Base-by-base conservation (phyloP, 176 grass and related monocot species). In the Lolium perenne region DNA sequence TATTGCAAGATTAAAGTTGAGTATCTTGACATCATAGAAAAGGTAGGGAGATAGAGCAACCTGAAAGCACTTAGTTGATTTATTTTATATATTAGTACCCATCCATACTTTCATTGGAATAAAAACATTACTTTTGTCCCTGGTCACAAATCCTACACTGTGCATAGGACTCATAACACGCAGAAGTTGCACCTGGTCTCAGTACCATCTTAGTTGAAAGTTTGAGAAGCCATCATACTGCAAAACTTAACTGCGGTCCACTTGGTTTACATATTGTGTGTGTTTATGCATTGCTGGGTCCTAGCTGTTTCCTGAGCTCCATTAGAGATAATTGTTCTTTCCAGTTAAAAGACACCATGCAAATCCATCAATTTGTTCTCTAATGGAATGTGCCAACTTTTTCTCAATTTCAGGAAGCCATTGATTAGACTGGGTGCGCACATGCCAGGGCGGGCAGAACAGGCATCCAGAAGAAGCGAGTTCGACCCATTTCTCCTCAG, bases 361-460 rank as follows among this genome's bases (percentile, higher is more conserved):
- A 55, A 57, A 12, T 59, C 41, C 20, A 89, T 86, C 71, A 69
- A 58, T 55, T 11, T 1, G 35, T 81, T 84, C 29, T 82, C 60
- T 84, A 84, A 80, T 80, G 59, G 11, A 0, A 62, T 10, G 18
- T 66, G 55, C 15, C 41, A 80, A 84, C 43, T 11, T 76, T 32
- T 90, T 46, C 81, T 78, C 60, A 40, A 38, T 69, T 91, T 78
- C 87, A 99, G 97, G 89, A 99, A 99, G 46, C 92, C 92, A 77
- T 85, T 89, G 77, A 90, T 94, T 76, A 79, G 89, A 46, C 64
- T 99, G 56, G 97, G 97, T 74, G 67, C 92, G 4, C 88, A 94
- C 85, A 96, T 99, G 92, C 94, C 97, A 56, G 97, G 94, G 60
- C 87, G 74, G 4, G 97, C 97, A 78, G 97, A 99, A 85, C 89